A percentile compares a stretch with the other conserved stretches of the same genome.
Conservation (phyloP, 1,284 basidiomycete genomes). For the Trametes sp. region DNA sequence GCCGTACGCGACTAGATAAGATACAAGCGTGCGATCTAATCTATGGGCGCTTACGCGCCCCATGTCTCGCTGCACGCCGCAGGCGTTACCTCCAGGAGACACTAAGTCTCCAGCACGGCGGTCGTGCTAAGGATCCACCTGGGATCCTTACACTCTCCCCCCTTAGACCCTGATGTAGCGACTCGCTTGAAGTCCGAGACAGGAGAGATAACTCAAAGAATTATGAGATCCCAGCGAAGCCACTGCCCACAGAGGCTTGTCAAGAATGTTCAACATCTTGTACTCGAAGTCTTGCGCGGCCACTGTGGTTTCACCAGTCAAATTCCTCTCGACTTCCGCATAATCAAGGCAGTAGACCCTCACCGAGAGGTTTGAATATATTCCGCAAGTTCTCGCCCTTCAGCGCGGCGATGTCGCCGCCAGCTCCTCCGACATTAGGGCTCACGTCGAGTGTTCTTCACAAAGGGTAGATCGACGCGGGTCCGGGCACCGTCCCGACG, state of each 20-base stretch:
- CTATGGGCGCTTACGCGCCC: no score
- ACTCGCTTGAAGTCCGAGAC: no score
- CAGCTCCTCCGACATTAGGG: conserved; percentile 94
- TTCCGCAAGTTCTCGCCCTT: conserved; percentile 85
- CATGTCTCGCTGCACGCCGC: no score
- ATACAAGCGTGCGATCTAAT: no score
- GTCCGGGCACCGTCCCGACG: conserved; percentile 93
- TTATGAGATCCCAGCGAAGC: no score
- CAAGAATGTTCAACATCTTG: conserved; percentile 94
- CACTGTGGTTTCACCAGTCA: conserved; percentile 46
- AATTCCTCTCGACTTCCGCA: background rate
- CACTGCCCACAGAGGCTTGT: conserved; percentile 84
- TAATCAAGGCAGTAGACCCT: conserved; percentile 44
- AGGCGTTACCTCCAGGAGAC: no score
- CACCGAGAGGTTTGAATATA: conserved; percentile 82
- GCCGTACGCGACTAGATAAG: no score
- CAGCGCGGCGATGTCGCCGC: conserved; percentile 95
- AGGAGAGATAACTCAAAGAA: no score
- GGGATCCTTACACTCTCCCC: no score
- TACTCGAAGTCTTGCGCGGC: conserved; percentile 97
- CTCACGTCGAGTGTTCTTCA: conserved; percentile 99
- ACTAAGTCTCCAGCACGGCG: no score
- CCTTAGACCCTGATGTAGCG: no score
- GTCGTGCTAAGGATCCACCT: no score
- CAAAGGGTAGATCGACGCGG: conserved; percentile 90